Conservation (phyloP, 257 asterid genomes). For the Solanum commersonii region DNA sequence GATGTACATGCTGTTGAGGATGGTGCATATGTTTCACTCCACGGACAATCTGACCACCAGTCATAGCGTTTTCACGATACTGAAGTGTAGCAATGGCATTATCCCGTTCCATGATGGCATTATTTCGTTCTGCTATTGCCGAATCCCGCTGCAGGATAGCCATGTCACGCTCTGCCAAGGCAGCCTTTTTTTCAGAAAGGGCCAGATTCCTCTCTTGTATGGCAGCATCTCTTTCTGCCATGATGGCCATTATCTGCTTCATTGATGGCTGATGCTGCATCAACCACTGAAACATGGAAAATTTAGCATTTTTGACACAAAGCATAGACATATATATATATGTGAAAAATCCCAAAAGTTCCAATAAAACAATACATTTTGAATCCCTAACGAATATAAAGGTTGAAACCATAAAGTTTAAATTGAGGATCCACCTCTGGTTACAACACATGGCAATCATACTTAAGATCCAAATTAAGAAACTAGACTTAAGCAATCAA, state of each 20-base stretch:
- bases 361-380: not conserved
- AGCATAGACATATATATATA: not conserved
- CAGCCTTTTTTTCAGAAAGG: constrained; percentile 81
- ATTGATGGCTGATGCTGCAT: constrained; percentile 95
- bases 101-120: constrained; percentile 81
- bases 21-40: constrained; percentile 63
- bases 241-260: constrained; percentile 89
- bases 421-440: not conserved
- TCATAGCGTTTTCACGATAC: constrained; percentile 50
- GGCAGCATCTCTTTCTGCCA: constrained; percentile 96
- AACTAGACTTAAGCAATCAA: not conserved
- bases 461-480: not conserved
- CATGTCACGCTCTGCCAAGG: constrained; percentile 84
- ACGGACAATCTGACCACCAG: constrained; percentile 58
- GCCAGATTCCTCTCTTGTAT: constrained; percentile 88
- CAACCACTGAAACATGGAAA: constrained; percentile 59
- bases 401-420: not conserved
- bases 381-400: not conserved
- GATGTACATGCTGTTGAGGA: constrained; percentile 53
- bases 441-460: not conserved
- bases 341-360: not conserved
- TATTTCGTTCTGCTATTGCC: constrained; percentile 77
- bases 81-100: constrained; percentile 82
- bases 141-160: constrained; percentile 84
- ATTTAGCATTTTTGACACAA: not conserved